Percentiles rank a stretch among this genome's conserved stretches.
phyloP scores from a whole-genome alignment of 2,329 filamentous ascomycete genomes.

The Ophiostoma tasmaniense region DNA sequence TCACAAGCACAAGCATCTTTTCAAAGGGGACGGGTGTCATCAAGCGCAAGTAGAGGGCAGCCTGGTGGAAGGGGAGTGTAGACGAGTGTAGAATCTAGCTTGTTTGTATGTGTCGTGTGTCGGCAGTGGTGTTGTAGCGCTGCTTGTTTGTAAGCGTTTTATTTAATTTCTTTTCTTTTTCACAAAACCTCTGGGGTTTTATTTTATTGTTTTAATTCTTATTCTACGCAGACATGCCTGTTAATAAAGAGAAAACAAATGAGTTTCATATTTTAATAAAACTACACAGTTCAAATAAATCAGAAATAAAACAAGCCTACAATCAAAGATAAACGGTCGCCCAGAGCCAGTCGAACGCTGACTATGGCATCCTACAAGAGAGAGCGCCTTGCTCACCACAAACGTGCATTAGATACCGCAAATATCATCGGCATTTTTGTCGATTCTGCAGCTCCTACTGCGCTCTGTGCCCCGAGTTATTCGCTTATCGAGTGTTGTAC shows the following conservation, averaged over 20 bases:
- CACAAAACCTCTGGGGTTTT: no score
- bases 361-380: no score
- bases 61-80: background rate
- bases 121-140: background rate
- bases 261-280: no score
- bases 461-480: slow-evolving; percentile 8
- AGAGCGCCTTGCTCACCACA: no score
- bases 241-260: no score
- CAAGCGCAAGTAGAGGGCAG: background rate
- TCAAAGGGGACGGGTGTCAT: background rate
- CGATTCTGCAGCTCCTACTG: background rate
- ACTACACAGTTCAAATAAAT: no score
- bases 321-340: no score
- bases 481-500: slow-evolving; percentile 18
- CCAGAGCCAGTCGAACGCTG: no score
- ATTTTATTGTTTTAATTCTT: no score
- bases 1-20: slow-evolving; percentile 14
- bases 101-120: background rate
- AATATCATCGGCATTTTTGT: background rate
- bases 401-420: background rate
- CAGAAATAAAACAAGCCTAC: no score
- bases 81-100: background rate
- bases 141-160: background rate
- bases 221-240: no score
- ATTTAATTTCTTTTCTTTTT: no score